Percentiles rank a stretch among this genome's conserved stretches.
Conservation (phyloP, 2,329 filamentous ascomycete species). For the Massarina eburnea region DNA sequence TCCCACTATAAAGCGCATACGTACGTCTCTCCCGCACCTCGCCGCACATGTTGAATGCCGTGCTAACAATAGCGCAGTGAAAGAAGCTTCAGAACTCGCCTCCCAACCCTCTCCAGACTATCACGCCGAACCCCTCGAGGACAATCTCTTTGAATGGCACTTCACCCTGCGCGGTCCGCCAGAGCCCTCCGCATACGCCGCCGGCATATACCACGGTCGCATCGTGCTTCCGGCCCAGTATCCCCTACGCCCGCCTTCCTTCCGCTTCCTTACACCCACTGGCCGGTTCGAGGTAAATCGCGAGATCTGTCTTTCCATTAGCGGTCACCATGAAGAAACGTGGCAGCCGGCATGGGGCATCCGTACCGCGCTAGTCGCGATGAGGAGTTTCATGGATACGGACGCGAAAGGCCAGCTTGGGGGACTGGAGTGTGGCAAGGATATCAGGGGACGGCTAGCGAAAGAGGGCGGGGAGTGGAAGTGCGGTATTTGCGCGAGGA, state of each 20-base stretch:
- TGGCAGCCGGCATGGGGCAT: constrained; percentile 99
- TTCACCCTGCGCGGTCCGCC: constrained; percentile 94
- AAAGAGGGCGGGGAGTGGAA: constrained; percentile 64
- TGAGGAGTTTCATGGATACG: constrained; percentile 91
- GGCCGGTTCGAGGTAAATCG: constrained; percentile 95
- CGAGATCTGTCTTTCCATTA: constrained; percentile 94
- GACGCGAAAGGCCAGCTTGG: constrained; percentile 82
- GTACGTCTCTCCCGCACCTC: constrained; percentile 50
- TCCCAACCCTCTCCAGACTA: constrained; percentile 80
- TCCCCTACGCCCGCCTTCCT: constrained; percentile 88
- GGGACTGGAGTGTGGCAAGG: constrained; percentile 72
- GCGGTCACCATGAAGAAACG: constrained; percentile 93
- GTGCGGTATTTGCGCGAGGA: constrained; percentile 70
- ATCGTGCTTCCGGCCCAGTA: constrained; percentile 89
- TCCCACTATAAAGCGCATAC: constrained; percentile 81
- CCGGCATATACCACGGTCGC: constrained; percentile 91
- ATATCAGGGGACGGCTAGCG: constrained; percentile 70
- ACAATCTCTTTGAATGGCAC: constrained; percentile 97
- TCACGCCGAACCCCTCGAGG: constrained; percentile 79
- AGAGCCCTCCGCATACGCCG: constrained; percentile 71
- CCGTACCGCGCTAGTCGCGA: constrained; percentile 76
- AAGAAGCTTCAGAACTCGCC: constrained; percentile 87
- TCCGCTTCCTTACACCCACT: constrained; percentile 89
- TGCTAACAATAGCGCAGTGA: constrained; percentile 58
- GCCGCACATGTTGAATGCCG: constrained; percentile 17